Conservation (phyloP, 2,329 filamentous ascomycete genomes). For the Bipolaris zeicola region DNA sequence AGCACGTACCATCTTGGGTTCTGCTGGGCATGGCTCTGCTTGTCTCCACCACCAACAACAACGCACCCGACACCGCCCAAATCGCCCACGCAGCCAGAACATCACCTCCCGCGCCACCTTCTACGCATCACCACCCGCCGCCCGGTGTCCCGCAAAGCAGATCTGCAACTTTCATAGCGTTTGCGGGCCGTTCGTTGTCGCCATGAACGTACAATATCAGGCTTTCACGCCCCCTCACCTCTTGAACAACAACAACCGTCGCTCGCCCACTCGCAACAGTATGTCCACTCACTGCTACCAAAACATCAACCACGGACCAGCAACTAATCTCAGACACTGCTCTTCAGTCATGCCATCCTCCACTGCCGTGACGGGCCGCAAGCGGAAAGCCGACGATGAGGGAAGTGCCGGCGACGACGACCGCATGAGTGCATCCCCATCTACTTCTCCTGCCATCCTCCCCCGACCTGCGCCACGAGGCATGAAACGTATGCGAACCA, state of each 20-base stretch:
- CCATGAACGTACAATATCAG: constrained; percentile 67
- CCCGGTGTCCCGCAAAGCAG: constrained; percentile 16
- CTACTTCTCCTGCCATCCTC: constrained; percentile 76
- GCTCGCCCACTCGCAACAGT: constrained; percentile 66
- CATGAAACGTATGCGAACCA: constrained; percentile 67
- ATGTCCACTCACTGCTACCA: constrained; percentile 40
- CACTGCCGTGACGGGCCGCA: constrained; percentile 60
- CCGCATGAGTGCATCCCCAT: constrained; percentile 90
- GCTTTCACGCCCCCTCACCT: constrained; percentile 67
- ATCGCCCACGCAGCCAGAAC: constrained; percentile 7
- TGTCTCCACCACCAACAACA: constrained; percentile 28
- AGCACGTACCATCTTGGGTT: constrained; percentile 9
- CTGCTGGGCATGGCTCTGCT: constrained; percentile 24
- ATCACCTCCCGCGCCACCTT: not conserved
- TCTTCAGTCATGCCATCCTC: constrained; percentile 44
- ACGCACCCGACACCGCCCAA: constrained; percentile 18
- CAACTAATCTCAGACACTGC: constrained; percentile 15
- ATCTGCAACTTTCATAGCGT: constrained; percentile 19
- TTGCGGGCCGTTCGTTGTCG: constrained; percentile 33
- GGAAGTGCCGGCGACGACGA: constrained; percentile 65
- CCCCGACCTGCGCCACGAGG: constrained; percentile 66
- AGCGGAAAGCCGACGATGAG: constrained; percentile 87
- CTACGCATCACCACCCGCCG: constrained; percentile 2
- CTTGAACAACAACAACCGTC: constrained; percentile 57
- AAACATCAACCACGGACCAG: constrained; percentile 9